Evolutionary conservation across 257 asterid genomes (phyloP).

Genomic region (Paulownia fortunei): DNA sequence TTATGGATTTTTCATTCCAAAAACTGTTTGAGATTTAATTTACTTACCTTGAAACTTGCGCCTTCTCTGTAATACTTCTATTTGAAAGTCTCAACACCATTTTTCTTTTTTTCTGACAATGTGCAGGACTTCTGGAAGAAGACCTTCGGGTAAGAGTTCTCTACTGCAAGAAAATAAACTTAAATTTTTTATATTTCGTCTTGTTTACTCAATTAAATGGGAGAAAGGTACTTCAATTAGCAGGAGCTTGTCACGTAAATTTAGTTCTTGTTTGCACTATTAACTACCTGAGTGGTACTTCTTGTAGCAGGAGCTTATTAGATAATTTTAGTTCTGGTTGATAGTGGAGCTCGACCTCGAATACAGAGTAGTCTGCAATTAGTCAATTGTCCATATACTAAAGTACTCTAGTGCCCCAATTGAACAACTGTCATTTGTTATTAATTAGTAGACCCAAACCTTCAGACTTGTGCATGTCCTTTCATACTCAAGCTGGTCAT

Average conservation of each 20-base stretch:
- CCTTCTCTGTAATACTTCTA: neutral
- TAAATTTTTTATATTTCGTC: neutral
- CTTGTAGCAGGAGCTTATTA: too few species aligned
- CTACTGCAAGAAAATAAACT: neutral
- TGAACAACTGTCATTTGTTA: too few species aligned
- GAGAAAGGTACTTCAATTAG: neutral
- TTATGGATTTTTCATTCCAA: neutral
- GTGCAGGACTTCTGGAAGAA: conserved; percentile 58
- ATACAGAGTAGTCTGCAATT: too few species aligned
- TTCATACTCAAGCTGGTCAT: too few species aligned
- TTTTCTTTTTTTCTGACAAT: conserved; percentile 24
- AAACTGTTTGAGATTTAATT: neutral
- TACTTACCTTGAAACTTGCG: neutral
- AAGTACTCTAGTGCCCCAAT: too few species aligned
- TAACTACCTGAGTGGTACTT: too few species aligned
- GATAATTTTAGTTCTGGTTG: too few species aligned
- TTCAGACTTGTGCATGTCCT: too few species aligned
- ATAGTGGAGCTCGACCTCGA: too few species aligned
- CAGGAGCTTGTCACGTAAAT: too few species aligned
- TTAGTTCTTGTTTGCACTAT: too few species aligned
- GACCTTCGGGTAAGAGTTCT: conserved; percentile 49
- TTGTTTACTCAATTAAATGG: neutral
- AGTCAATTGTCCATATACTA: neutral
- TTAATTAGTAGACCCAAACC: too few species aligned
- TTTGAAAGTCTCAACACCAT: conserved; percentile 6